Conservation (phyloP, 1,284 basidiomycete genomes). For the Ganoderma sp. region DNA sequence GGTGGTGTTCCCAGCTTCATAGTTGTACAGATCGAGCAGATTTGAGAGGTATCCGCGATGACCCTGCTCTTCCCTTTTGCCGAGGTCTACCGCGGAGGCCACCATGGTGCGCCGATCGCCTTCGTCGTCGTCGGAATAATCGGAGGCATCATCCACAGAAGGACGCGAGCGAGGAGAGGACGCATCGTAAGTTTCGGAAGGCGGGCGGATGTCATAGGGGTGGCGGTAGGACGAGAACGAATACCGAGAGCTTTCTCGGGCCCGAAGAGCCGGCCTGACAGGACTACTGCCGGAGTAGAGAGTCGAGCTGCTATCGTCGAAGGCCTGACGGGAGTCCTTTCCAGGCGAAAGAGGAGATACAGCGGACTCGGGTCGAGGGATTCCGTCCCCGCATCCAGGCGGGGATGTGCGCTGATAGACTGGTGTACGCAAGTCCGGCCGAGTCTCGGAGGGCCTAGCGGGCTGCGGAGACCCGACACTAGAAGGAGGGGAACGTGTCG, state of each 20-base stretch:
- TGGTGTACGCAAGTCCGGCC: conserved; percentile 16
- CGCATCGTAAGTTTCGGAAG: conserved; percentile 47
- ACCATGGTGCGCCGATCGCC: conserved; percentile 13
- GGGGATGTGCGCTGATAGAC: conserved; percentile 13
- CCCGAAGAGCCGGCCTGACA: conserved; percentile 27
- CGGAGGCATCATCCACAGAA: conserved; percentile 17
- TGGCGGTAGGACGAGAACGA: conserved; percentile 62
- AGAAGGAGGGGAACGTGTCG: not conserved
- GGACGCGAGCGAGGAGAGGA: conserved; percentile 38
- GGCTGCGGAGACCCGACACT: conserved; percentile 18
- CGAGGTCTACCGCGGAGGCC: conserved; percentile 16
- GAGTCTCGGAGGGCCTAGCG: conserved; percentile 11
- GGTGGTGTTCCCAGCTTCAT: conserved; percentile 35
- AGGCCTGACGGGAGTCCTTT: conserved; percentile 3
- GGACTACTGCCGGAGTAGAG: conserved; percentile 20
- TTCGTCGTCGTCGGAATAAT: conserved; percentile 30
- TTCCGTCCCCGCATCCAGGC: not conserved
- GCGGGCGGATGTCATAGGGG: conserved; percentile 63
- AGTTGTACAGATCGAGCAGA: conserved; percentile 60
- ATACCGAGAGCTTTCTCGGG: conserved; percentile 40
- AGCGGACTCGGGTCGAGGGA: not conserved
- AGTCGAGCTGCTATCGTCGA: conserved; percentile 23
- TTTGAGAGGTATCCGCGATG: conserved; percentile 48
- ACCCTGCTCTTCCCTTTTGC: conserved; percentile 37
- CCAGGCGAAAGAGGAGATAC: conserved; percentile 13